Evolutionary conservation across 2,329 filamentous ascomycete species (phyloP), one percentile per base, ranked within the genome.

Genomic region (Xylaria sp.): DNA sequence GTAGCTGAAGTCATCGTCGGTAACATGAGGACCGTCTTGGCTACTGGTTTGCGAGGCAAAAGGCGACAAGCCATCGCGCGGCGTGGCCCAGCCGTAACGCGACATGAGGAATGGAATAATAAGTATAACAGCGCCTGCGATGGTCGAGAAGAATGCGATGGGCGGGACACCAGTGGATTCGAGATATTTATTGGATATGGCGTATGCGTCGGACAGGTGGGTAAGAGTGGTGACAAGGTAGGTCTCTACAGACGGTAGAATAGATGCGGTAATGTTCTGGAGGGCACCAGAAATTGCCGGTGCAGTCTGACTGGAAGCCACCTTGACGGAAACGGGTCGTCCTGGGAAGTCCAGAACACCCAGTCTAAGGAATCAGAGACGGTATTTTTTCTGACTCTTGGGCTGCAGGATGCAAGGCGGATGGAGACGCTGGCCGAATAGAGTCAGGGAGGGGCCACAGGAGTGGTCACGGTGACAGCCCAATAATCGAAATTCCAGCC

Each of bases 1-100:
- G 77, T 93, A 92, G 71, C 85, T 88, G 73, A 86, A 93, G 76
- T 92, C 89, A 39, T 87, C 83, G 66, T 91, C 88, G 67, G 84
- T 89, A 61, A 92, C 86, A 65, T 85, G 80, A 37, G 85, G 83
- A 8, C 80, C 74, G 48, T 79, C 77, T 51, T 76, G 77, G 44
- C 76, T 72, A 13, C 76, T 65, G 60, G 75, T 69, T 39, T 70
- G 69, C 11, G 81, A 80, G 59, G 74, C 73, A 67, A 79, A 84
- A n/a, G 81, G 80, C 53, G 81, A 84, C 61, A 83, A 69, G 60
- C 68, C 71, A 35, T 78, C 77, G 57, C 77, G 77, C 57, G 69
- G 71, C 57, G 73, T 70, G 8, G 77, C 76, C 76, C 79, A 83
- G 63, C 79, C 78, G 71, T 79, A 83, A 68, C 80, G 77, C 70